Evolutionary conservation across 352 stramenopile species (phyloP), one percentile per base, ranked within the genome.

Genomic region (Pythium pyrilobum): DNA sequence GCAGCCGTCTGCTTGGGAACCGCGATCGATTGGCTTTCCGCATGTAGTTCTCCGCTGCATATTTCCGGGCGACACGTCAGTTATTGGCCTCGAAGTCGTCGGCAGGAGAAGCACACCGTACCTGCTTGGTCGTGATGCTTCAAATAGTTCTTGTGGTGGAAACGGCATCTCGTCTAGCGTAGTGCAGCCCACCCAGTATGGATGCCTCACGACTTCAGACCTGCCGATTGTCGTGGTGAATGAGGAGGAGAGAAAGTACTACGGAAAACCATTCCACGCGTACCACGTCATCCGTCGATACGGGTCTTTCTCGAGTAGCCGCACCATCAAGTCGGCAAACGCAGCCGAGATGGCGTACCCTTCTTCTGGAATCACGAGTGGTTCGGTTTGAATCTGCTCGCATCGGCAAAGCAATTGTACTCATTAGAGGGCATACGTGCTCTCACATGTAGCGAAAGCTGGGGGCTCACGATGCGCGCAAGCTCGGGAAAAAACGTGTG

Each of bases 201-300:
- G 74, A 62, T 94, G 81, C 9, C 70, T 52, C 12, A 89, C 31
- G 15, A 94, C 56, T 27, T 87, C 70, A 12, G 83, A 53, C 83
- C 81, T 92, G 28, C 2, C 13, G 12, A 56, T 13, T 38, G 42
- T 38, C 42, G 12, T n/a, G n/a, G n/a, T n/a, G n/a, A n/a, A n/a
- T n/a, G n/a, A n/a, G n/a, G n/a, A n/a, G n/a, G 42, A 34, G 33
- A 47, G 40, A 47, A 4, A 16, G 10, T 29, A 5, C 2, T 24
- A 5, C 6, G 6, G 20, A 8, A n/a, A 2, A 28, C n/a, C n/a
- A 27, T 44, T 31, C 5, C 16, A 10, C 25, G 21, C 52, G 27
- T 64, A 92, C 84, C 84, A 95, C 5, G 66, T 80, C 11, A 95
- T 92, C 27, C 84, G 67, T 24, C 77, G 57, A 44, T 84, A 76